Evolutionary conservation across 164 flowering plant genomes (phyloP).

Genomic region (Umbellularia californica): DNA sequence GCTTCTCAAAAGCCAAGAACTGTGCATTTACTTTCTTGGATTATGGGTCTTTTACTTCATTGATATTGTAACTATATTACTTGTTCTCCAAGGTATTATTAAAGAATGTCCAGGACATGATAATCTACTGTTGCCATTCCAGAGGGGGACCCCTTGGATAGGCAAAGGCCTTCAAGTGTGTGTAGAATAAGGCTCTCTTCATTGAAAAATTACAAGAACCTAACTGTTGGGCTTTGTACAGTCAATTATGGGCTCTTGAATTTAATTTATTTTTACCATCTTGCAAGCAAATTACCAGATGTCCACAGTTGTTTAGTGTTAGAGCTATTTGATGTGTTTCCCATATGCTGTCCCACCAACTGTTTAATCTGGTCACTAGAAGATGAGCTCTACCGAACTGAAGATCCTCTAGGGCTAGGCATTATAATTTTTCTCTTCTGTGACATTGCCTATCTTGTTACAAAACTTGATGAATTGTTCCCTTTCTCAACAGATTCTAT

Average conservation of each 20-base stretch:
- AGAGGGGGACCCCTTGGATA: neutral
- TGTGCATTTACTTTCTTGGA: no score
- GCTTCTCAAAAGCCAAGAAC: no score
- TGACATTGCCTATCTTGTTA: neutral
- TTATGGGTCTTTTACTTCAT: no score
- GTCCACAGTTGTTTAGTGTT: neutral
- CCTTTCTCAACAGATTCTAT: conserved; percentile 53
- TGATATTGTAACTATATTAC: no score
- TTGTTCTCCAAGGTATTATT: no score
- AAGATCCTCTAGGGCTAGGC: neutral
- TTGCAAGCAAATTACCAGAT: neutral
- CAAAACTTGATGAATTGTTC: neutral
- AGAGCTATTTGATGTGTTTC: neutral
- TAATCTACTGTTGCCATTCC: no score
- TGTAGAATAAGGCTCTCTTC: neutral
- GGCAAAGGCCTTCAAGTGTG: neutral
- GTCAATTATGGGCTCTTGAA: neutral
- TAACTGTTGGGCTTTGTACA: neutral
- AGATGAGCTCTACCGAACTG: neutral
- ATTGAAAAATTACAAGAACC: neutral
- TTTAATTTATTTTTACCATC: neutral
- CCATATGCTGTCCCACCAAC: neutral
- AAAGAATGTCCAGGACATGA: no score
- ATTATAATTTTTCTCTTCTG: neutral
- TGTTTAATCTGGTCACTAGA: neutral